Evolutionary conservation across 1,139 yeast species (phyloP).

Genomic region (Lodderomyces metapsilosis): DNA sequence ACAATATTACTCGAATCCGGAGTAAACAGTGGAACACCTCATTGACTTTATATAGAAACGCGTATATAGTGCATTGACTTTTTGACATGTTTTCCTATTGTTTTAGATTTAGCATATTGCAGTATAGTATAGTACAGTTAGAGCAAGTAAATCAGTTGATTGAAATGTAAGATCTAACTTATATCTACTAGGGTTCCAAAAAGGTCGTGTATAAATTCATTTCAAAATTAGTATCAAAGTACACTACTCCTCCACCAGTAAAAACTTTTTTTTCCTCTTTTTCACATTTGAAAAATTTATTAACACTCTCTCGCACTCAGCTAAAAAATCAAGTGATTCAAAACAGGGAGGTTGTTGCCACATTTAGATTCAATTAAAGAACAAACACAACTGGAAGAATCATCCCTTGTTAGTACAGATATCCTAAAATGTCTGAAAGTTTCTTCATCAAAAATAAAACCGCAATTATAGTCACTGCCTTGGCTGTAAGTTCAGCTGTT

Average conservation of each 20-base stretch:
- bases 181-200: no score
- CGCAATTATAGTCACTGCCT: constrained; percentile 57
- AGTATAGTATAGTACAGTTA: no score
- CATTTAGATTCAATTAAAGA: neutral
- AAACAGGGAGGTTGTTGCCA: neutral
- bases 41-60: neutral
- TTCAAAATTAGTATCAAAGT: neutral
- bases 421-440: constrained; percentile 17
- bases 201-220: no score
- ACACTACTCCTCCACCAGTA: neutral
- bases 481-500: constrained; percentile 61
- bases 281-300: no score
- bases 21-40: constrained; percentile 14
- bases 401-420: no score
- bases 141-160: neutral
- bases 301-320: no score
- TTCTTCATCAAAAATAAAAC: constrained; percentile 59
- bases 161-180: neutral
- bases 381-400: neutral
- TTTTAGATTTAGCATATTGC: no score
- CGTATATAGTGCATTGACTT: constrained; percentile 2
- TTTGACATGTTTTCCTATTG: no score
- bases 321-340: no score
- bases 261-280: neutral
- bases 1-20: constrained; percentile 27